Evolutionary conservation across 2,329 filamentous ascomycete species (phyloP).

Genomic region (Phialophora chinensis): DNA sequence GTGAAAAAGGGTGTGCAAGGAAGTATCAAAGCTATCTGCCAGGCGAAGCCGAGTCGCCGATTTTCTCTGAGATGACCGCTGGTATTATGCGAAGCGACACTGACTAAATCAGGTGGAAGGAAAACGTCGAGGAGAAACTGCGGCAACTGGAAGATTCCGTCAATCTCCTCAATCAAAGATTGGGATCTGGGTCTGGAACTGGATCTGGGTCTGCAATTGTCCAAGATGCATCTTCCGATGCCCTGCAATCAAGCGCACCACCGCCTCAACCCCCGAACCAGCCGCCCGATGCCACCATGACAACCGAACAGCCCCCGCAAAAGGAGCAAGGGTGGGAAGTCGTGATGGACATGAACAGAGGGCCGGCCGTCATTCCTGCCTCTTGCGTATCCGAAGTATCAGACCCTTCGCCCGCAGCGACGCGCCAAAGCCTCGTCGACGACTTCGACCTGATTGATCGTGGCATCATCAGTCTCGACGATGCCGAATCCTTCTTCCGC

Average conservation of each 20-base stretch:
- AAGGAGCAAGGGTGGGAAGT: conserved; percentile 45
- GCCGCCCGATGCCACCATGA: conserved; percentile 9
- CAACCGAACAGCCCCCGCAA: conserved; percentile 33
- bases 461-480: conserved; percentile 54
- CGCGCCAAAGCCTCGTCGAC: conserved; percentile 43
- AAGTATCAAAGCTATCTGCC: background rate
- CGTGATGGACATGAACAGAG: conserved; percentile 48
- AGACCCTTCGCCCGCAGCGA: conserved; percentile 46
- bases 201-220: background rate
- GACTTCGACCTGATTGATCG: conserved; percentile 57
- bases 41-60: background rate
- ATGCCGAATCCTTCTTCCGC: conserved; percentile 59
- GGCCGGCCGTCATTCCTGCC: conserved; percentile 54
- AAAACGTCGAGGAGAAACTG: conserved; percentile 47
- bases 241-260: conserved; percentile 31
- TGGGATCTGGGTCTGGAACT: background rate
- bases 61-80: background rate
- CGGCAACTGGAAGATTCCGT: conserved; percentile 47
- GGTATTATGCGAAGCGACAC: background rate
- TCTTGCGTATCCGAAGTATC: conserved; percentile 61
- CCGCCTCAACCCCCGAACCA: background rate
- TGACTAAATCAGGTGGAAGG: conserved; percentile 48
- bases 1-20: background rate
- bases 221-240: conserved; percentile 17
- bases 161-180: conserved; percentile 22